Conservation (phyloP, 2,329 filamentous ascomycete species). For the Davidsoniella neocaledoniae region DNA sequence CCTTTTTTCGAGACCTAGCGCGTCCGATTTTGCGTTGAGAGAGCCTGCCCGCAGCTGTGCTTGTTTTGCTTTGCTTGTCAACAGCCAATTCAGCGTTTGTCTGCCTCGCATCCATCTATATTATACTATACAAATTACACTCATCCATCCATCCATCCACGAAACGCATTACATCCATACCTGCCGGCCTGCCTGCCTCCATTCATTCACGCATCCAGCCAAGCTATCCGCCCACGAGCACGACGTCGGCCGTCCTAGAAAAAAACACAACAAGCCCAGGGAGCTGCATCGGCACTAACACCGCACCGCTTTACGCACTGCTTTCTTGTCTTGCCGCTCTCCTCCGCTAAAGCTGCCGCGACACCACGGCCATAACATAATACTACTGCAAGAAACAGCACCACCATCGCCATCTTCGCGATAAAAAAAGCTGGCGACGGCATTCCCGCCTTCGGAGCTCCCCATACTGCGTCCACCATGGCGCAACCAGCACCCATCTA, state of each 20-base stretch:
- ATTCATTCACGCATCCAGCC: too few relatives aligned
- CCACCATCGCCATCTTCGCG: not conserved
- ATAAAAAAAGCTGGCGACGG: constrained; percentile 1
- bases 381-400: not conserved
- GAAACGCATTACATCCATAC: too few relatives aligned
- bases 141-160: too few relatives aligned
- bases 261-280: not conserved
- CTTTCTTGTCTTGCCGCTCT: not conserved
- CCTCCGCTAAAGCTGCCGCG: not conserved
- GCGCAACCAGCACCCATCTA: constrained; percentile 25
- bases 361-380: not conserved
- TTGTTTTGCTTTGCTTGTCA: too few relatives aligned
- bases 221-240: too few relatives aligned
- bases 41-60: too few relatives aligned
- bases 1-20: not conserved
- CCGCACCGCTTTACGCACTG: not conserved
- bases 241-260: not conserved
- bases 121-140: too few relatives aligned
- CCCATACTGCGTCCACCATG: constrained; percentile 18
- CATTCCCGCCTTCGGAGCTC: not conserved
- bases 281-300: not conserved
- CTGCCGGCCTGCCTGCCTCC: too few relatives aligned
- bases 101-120: too few relatives aligned
- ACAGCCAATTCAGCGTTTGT: too few relatives aligned
- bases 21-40: not conserved